Base-by-base conservation (phyloP, 768 basidiomycete species). In the Boletus edulis region DNA sequence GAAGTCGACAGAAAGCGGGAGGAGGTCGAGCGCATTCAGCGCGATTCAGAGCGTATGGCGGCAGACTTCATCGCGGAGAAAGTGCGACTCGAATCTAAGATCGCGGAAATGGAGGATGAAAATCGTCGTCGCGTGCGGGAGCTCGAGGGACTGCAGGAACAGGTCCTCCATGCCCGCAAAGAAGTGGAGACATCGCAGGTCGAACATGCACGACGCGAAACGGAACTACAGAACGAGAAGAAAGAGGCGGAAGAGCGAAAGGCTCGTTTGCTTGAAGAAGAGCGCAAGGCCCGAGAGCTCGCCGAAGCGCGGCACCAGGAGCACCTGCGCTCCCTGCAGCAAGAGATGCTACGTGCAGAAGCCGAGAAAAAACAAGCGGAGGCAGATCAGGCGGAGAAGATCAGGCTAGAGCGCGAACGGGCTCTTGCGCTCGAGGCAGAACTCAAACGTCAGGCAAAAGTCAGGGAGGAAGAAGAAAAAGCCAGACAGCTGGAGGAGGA, bases 21-120 rank as follows among this genome's bases (percentile, higher is more conserved):
- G n/a, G 78, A 80, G 54, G 77, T 81, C 57, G 62, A 66, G 14
- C 69, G 77, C 34, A 71, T 80, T 27, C 74, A 74, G 44, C 56
- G 50, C 27, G 76, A 80, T 35, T 67, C 78, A 2, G 59, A 70
- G 42, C 74, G 68, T n/a, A 68, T 81, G 61, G 75, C 69, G 0
- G 66, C 74, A 13, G 69, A 73, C 29, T 79, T 76, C 55, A 48
- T 58, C 44, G 67, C 69, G 27, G 76, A 79, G 59, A 75, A 74
- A 49, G 55, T 57, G 31, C 61, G 72, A 35, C 72, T 72, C 3
- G 65, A 70, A 51, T 67, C 67, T 15, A 54, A 5, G 59, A 67
- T 71, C 20, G 51, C 49, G 6, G 44, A 54, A 47, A 71, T 71
- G 69, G 69, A 71, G 49, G 35, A 41, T 4, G 62, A 71, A 17